Evolutionary conservation across 176 grass and related monocot species (phyloP), one percentile per base, ranked within the genome.

Genomic region (Triticum timopheevii): DNA sequence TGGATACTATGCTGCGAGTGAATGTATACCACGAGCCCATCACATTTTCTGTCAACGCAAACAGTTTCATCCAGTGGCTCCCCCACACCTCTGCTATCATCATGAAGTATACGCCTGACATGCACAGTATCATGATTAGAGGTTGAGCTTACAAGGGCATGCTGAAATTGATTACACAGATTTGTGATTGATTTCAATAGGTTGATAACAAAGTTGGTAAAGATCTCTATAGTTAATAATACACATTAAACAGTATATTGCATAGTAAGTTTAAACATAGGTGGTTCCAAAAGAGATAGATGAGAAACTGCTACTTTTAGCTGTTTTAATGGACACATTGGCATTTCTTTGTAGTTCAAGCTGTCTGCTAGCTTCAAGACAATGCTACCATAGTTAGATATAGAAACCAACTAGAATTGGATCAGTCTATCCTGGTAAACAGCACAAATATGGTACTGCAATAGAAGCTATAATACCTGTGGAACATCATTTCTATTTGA

Each of bases 401-500:
- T 20, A 68, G 27, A 76, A 44, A 31, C 27, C 33, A 65, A 84
- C 3, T 74, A 54, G 3, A 88, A 64, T 40, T 42, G 52, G 17
- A 79, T 31, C 36, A 13, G 27, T 11, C 30, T 11, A 13, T 35
- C 45, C 40, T 33, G 25, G 17, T 34, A 66, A 78, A 69, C 4
- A 17, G 13, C 34, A 65, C 58, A 49, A 82, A 28, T 61, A 30
- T 61, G 50, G 69, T 61, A 72, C 13, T 5, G 1, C 11, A 61
- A 62, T 35, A 54, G 65, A 63, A 86, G 33, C 6, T 63, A 24
- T 87, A 84, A 61, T 87, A 95, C 95, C 93, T 95, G 69, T 98
- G 95, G 76, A 98, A 78, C 95, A 98, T 98, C 54, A 98, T 77
- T 90, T 98, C 95, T 77, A 95, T 88, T 85, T 95, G 88, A 23